Evolutionary conservation across 176 grass and related monocot genomes (phyloP).

Genomic region (Carex parvula): DNA sequence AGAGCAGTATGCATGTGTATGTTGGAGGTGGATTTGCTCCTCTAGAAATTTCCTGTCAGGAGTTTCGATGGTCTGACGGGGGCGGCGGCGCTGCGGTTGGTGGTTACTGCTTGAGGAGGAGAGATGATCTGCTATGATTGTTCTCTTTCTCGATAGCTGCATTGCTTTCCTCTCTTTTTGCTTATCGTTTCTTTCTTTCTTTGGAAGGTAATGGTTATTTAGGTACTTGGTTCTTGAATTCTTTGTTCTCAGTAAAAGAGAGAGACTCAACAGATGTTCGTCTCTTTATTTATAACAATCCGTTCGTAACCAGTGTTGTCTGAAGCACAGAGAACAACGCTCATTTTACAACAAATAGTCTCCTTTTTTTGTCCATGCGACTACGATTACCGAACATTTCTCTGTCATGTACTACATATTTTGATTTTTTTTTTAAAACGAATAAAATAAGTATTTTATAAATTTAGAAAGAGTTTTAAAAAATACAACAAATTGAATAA

Average conservation of each 20-base stretch:
- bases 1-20: not conserved
- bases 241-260: constrained; percentile 8
- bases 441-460: no score
- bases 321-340: not conserved
- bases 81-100: not conserved
- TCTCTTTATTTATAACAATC: constrained; percentile 20
- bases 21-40: constrained; percentile 3
- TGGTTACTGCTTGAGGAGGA: constrained; percentile 21
- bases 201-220: not conserved
- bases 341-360: not conserved
- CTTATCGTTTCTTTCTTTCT: constrained; percentile 6
- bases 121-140: not conserved
- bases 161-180: not conserved
- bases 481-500: no score
- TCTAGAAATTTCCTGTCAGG: constrained; percentile 6
- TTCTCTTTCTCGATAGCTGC: constrained; percentile 26
- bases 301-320: not conserved
- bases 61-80: not conserved
- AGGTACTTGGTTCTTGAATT: constrained; percentile 13
- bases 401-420: no score
- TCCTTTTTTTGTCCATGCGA: not conserved
- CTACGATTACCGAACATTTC: no score
- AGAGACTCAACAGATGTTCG: not conserved
- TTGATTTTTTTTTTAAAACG: no score
- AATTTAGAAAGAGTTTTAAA: no score